Percentiles rank a stretch among this genome's conserved stretches.
Conservation (phyloP, 768 basidiomycete genomes). For the Russula compacta region DNA sequence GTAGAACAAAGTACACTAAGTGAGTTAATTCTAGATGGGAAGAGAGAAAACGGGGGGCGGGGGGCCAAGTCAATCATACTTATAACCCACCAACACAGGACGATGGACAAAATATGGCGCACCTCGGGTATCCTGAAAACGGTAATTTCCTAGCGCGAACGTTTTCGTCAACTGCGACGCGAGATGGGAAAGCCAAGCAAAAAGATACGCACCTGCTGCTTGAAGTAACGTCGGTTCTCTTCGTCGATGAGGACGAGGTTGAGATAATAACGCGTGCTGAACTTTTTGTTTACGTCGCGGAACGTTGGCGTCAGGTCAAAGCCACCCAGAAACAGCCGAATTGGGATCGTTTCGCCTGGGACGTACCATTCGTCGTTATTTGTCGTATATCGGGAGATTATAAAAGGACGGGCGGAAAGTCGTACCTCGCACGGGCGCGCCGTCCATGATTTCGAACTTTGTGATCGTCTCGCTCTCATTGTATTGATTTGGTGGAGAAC, state of each 20-base stretch:
- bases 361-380: background rate
- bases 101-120: conserved; percentile 15
- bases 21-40: conserved; percentile 9
- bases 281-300: conserved; percentile 99
- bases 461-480: conserved; percentile 99
- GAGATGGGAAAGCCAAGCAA: background rate
- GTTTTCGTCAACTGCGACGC: background rate
- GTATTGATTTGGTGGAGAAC: conserved; percentile 96
- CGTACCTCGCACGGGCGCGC: conserved; percentile 89
- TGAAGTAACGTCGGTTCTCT: conserved; percentile 96
- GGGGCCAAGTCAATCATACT: background rate
- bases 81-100: too few relatives aligned
- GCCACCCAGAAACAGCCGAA: conserved; percentile 93
- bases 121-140: conserved; percentile 87
- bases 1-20: background rate
- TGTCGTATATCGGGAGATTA: background rate
- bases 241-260: conserved; percentile 97
- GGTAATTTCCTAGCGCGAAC: conserved; percentile 59
- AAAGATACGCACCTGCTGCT: conserved; percentile 64
- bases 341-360: conserved; percentile 93
- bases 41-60: too few relatives aligned
- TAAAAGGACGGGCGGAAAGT: background rate
- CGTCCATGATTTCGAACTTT: conserved; percentile 99
- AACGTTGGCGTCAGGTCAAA: conserved; percentile 99
- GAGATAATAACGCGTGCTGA: conserved; percentile 92